Base-by-base conservation (phyloP, 75 land plant species). In the Picea glauca region DNA sequence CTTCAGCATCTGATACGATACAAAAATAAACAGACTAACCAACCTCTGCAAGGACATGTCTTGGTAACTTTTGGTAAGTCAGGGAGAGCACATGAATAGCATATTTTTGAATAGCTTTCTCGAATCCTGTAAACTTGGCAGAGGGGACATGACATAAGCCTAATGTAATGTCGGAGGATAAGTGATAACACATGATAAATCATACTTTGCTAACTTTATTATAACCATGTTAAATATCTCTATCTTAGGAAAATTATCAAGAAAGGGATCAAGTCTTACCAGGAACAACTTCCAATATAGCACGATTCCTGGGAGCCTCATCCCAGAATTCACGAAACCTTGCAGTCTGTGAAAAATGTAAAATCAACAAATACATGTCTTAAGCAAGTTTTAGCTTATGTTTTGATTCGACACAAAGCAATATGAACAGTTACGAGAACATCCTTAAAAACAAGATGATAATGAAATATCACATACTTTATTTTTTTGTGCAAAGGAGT, bases 311-410 rank as follows among this genome's bases (percentile, higher is more conserved):
- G 20, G 93, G 92, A 35, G 96, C 99, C 80, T 95, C 99, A 82
- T 98, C 99, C 99, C 99, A 98, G 70, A 98, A 98, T 77, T 95
- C 96, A 33, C 91, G 90, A 65, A 98, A 95, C 63, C 96, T 91
- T 62, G 98, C 96, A 40, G 99, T 95, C 99, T 98, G 85, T 38
- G 54, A 50, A 50, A 50, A 0, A 50, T 50, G 11, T 8, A 50
- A 8, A 50, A 70, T 43, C 23, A 70, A 8, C 40, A 70, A 70
- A 43, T 70, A n/a, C 43, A 6, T 5, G 56, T 50, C 12, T 9
- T 50, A 50, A 50, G 56, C 56, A 50, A 50, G 56, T 50, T 50
- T 50, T 50, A 50, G 9, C 56, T 1, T 50, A 1, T 8, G 56
- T 43, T 20, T 43, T 38, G 40, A 1, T 38, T 20, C 46, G 8